These are phyloP conservation scores for Chlamydomonas urium DNA, from an alignment of 139 green algal species.

Conservation along the genomic window DNA sequence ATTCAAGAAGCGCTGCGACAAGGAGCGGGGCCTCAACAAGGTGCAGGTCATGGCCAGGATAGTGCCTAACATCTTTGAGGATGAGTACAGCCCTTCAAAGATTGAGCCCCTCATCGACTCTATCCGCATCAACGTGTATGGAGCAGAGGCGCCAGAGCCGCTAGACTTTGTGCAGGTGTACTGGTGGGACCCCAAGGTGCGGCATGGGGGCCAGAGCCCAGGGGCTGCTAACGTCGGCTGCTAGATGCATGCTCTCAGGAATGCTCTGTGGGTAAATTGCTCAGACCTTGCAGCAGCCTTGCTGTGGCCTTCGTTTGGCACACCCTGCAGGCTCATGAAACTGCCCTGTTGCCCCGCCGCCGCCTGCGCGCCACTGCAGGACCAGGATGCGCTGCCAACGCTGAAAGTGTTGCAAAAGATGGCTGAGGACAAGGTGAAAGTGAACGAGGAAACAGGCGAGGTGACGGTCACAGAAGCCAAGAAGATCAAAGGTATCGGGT, in stretches of 20 bases:
- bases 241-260: too few relatives aligned
- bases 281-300: too few relatives aligned
- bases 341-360: too few relatives aligned
- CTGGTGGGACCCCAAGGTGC: conserved; percentile 47
- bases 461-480: conserved; percentile 28
- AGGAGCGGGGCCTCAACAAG: conserved; percentile 35
- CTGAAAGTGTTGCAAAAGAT: conserved; percentile 30
- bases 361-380: too few relatives aligned
- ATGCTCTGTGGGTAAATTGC: too few relatives aligned
- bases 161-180: conserved; percentile 54
- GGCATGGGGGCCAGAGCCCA: too few relatives aligned
- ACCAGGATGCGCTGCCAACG: conserved; percentile 11
- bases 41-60: conserved; percentile 41
- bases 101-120: conserved; percentile 40
- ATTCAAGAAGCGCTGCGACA: conserved; percentile 47
- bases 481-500: conserved; percentile 38
- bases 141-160: conserved; percentile 23
- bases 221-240: too few relatives aligned
- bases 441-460: conserved; percentile 32
- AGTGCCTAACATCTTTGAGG: conserved; percentile 40
- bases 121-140: conserved; percentile 31
- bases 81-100: conserved; percentile 12
- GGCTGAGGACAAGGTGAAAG: conserved; percentile 37
- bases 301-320: too few relatives aligned
- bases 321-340: too few relatives aligned